A percentile compares a stretch with the other conserved stretches of the same genome.
phyloP scores from a whole-genome alignment of 176 grass and related monocot genomes.

The Oryza nivara region DNA sequence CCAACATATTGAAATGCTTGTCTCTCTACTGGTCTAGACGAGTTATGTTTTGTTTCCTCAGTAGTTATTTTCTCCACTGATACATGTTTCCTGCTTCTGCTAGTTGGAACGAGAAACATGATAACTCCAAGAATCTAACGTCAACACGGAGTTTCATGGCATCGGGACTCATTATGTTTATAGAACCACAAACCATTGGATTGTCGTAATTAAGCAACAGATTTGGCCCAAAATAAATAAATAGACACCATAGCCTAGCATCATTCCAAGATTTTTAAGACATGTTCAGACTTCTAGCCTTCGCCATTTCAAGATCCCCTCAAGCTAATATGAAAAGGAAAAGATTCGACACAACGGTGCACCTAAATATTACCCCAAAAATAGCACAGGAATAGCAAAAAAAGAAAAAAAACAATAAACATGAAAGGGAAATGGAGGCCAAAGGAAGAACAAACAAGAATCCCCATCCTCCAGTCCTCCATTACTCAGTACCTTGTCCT shows the following conservation, averaged over 20 bases:
- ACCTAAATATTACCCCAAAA: background rate
- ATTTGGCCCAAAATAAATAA: background rate
- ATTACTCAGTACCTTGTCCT: slow-evolving; percentile 54
- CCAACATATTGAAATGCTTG: slow-evolving; percentile 1
- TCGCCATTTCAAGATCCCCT: slow-evolving; percentile 8
- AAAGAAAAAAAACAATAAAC: background rate
- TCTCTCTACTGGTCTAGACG: background rate
- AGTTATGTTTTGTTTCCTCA: background rate
- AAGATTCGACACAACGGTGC: background rate
- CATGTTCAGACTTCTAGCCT: background rate
- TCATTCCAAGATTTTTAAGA: slow-evolving; percentile 13
- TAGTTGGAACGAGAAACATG: slow-evolving; percentile 1
- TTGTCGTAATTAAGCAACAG: slow-evolving; percentile 2
- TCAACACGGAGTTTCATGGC: background rate
- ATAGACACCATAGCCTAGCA: background rate
- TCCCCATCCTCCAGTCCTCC: background rate
- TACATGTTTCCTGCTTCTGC: background rate
- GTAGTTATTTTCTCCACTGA: background rate
- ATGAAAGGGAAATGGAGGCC: background rate
- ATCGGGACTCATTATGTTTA: background rate
- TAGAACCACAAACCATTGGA: background rate
- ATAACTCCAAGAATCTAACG: background rate
- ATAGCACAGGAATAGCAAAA: background rate
- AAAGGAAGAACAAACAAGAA: background rate
- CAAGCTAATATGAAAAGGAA: slow-evolving; percentile 19